Conservation (phyloP, 75 land plant species). For the Larix kaempferi region DNA sequence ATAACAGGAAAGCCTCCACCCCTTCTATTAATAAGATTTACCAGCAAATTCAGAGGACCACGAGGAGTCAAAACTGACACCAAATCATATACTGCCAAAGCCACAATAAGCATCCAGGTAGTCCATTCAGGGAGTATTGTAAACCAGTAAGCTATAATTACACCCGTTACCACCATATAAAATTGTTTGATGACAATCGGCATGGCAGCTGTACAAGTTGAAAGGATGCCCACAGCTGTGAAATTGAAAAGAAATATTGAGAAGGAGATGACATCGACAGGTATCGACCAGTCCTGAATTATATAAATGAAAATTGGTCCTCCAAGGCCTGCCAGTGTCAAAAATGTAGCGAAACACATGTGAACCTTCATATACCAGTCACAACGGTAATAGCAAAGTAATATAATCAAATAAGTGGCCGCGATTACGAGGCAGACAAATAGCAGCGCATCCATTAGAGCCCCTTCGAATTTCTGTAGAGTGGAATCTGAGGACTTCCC, state of each 20-base stretch:
- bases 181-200: slow-evolving; percentile 62
- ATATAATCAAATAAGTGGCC: slow-evolving; percentile 62
- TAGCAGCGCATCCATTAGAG: slow-evolving; percentile 65
- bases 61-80: slow-evolving; percentile 73
- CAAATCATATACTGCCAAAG: slow-evolving; percentile 77
- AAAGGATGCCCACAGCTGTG: slow-evolving; percentile 49
- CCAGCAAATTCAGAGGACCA: slow-evolving; percentile 73
- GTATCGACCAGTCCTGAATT: slow-evolving; percentile 41
- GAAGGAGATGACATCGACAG: slow-evolving; percentile 45
- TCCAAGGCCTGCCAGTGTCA: slow-evolving; percentile 52
- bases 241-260: slow-evolving; percentile 55
- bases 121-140: slow-evolving; percentile 81
- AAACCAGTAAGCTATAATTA: slow-evolving; percentile 67
- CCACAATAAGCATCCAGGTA: slow-evolving; percentile 73
- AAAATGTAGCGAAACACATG: slow-evolving; percentile 56
- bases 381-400: slow-evolving; percentile 74
- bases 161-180: slow-evolving; percentile 56
- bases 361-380: slow-evolving; percentile 56
- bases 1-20: slow-evolving; percentile 77
- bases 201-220: slow-evolving; percentile 31
- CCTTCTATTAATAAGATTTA: slow-evolving; percentile 58
- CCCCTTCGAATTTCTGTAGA: slow-evolving; percentile 62
- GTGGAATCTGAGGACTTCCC: slow-evolving; percentile 62
- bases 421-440: slow-evolving; percentile 56
- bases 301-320: slow-evolving; percentile 50